Base-by-base conservation (phyloP, 1,284 basidiomycete genomes). In the Leccinum huronense region DNA sequence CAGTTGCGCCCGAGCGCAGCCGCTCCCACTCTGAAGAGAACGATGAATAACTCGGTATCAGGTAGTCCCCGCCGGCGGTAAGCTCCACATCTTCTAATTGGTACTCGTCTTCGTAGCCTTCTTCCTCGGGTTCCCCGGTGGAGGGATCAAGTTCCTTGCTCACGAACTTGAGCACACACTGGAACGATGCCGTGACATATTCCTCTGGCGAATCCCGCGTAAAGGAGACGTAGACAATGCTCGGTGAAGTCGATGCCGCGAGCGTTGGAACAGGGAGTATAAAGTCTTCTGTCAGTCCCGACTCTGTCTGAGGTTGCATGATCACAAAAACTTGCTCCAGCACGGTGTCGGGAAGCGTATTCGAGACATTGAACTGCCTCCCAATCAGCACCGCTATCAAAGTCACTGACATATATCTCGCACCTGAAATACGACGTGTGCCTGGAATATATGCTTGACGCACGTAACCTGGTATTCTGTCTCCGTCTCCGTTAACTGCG, bases 51-150 rank as follows among this genome's bases (percentile, higher is more conserved):
- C 86, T 94, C 16, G 95, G 95, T 58, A 95, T 83, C 73, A 99
- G 23, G 48, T 42, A 99, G 79, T 95, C 93, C 64, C 95, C 93
- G 34, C 90, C 89, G 5, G 93, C 94, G 63, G 90, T 89, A 58
- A 99, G 81, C 74, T 98, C 97, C 63, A 98, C 86, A 69, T 98
- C 97, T 78, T 98, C 97, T 53, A 98, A 83, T 77, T 95, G 93
- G 79, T 99, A 99, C 78, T 99, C 97, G 81, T 99, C 97, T 75
- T 95, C 93, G 79, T 99, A 99, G 7, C 97, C 97, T 68, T 98
- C 96, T 70, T 94, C 94, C 77, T 99, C 97, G 13, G 97, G 97
- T 76, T 95, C 91, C 60, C 96, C 96, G n/a, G 92, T 97, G 31
- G 90, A 83, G 14, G 97, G 97, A 77, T 99, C 97, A 16, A 99